Evolutionary conservation across 2,329 filamentous ascomycete species (phyloP).

Genomic region (Phialophora tarda): DNA sequence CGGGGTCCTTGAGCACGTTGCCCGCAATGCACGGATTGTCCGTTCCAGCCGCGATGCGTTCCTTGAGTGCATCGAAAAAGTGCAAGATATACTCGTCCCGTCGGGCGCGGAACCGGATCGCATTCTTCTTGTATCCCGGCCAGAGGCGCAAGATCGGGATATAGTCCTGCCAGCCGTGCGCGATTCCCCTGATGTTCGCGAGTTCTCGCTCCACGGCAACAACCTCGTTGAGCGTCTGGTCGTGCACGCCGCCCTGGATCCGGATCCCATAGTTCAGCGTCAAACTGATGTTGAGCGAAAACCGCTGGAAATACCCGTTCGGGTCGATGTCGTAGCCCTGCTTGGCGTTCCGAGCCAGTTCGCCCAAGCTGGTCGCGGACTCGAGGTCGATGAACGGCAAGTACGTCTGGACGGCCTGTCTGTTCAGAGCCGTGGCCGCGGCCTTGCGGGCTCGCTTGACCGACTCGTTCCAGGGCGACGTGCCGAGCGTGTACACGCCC

Average conservation of each 20-base stretch:
- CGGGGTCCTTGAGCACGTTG: constrained; percentile 71
- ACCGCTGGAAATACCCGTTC: constrained; percentile 73
- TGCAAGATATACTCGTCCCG: constrained; percentile 68
- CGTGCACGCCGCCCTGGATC: constrained; percentile 71
- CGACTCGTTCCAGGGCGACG: constrained; percentile 80
- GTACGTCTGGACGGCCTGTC: constrained; percentile 75
- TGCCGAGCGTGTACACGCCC: constrained; percentile 76
- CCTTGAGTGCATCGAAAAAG: constrained; percentile 63
- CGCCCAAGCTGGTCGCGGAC: constrained; percentile 71
- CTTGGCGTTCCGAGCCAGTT: constrained; percentile 68
- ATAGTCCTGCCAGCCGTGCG: constrained; percentile 73
- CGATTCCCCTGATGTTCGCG: constrained; percentile 74
- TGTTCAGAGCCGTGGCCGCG: constrained; percentile 76
- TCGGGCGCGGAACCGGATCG: constrained; percentile 67
- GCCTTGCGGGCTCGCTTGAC: constrained; percentile 77
- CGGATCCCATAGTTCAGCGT: constrained; percentile 80
- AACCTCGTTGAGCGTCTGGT: constrained; percentile 72
- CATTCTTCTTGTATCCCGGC: constrained; percentile 65
- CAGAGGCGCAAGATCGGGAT: constrained; percentile 70
- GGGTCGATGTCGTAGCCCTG: constrained; percentile 71
- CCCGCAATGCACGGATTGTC: constrained; percentile 71
- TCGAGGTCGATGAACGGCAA: constrained; percentile 83
- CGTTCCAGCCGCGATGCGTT: constrained; percentile 64
- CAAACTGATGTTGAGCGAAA: constrained; percentile 75
- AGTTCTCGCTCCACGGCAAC: constrained; percentile 70